Evolutionary conservation across 176 grass and related monocot species (phyloP), one percentile per base, ranked within the genome.

Genomic region (Olyra latifolia): DNA sequence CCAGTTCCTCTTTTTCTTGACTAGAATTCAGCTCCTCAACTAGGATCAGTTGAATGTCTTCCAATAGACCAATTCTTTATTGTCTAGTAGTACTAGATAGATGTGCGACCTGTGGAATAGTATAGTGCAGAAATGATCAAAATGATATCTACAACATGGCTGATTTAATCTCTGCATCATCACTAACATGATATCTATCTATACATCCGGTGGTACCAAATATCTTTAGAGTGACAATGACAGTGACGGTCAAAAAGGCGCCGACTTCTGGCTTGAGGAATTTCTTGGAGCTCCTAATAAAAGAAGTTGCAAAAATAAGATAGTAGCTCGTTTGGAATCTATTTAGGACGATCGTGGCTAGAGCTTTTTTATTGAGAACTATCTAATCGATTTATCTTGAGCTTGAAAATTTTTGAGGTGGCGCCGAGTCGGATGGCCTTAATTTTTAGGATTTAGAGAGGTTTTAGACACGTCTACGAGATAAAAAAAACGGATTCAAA

Each of bases 21-120:
- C 8, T 14, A 23, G 22, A 73, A 40, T 72, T 76, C 80, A 59
- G 67, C 42, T 73, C 13, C 53, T 82, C 86, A 83, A 74, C 74
- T 64, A 77, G 85, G 55, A 80, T 69, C 62, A 32, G 30, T 53
- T 24, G 53, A 81, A 58, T 78, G 80, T 47, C 32, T 3, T 52
- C 46, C 32, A 35, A 35, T 35, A 35, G n/a, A n/a, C n/a, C 15
- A 71, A 38, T 4, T 11, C 55, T 71, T 74, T 13, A 29, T 28
- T 82, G 63, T 11, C 17, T 50, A 65, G 76, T 29, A 39, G 28
- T 30, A 78, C 19, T 68, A 25, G 25, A 27, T 20, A 17, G 42
- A 48, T 50, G 48, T 9, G 39, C 38, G 27, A 57, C 60, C 49
- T 8, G 20, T 41, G 43, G 13, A 24, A 56, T 72, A 29, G 5